Conservation (phyloP, 768 basidiomycete genomes). For the Hysterangium stoloniferum region DNA sequence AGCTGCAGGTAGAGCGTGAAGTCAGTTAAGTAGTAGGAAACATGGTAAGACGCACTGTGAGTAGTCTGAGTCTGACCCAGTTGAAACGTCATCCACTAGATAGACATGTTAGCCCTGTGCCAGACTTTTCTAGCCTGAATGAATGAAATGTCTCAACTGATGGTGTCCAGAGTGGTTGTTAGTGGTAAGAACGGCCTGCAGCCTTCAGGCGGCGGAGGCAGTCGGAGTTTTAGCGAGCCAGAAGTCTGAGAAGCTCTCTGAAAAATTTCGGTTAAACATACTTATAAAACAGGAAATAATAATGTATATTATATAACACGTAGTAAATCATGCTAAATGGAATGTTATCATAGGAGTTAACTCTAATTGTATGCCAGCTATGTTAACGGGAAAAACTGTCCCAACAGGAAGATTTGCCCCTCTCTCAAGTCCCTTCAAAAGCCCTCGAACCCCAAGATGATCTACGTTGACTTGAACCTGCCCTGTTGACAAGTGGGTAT, state of each 20-base stretch:
- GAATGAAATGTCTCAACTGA: conserved; percentile 1
- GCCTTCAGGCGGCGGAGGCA: neutral
- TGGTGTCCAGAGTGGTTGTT: neutral
- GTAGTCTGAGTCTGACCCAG: conserved; percentile 93
- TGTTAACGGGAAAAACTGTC: conserved; percentile 17
- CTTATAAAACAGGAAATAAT: too few relatives aligned
- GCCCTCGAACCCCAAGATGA: conserved; percentile 12
- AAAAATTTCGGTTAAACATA: neutral
- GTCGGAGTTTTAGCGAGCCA: conserved; percentile 2
- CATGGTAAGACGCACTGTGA: conserved; percentile 61
- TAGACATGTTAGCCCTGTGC: conserved; percentile 4
- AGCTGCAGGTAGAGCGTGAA: conserved; percentile 23
- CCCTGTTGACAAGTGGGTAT: conserved; percentile 20
- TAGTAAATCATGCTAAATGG: too few relatives aligned
- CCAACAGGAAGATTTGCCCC: neutral
- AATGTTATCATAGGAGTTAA: conserved; percentile 19
- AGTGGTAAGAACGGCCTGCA: neutral
- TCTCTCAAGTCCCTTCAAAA: conserved; percentile 20
- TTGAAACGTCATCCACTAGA: conserved; percentile 78
- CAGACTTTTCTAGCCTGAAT: neutral
- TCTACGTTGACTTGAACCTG: conserved; percentile 21
- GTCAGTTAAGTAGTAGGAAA: conserved; percentile 14
- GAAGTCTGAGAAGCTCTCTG: neutral
- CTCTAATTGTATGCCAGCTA: conserved; percentile 25
- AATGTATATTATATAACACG: too few relatives aligned